Evolutionary conservation across 805 yeast genomes (phyloP).

Genomic region (Kluyveromyces aestuarii): DNA sequence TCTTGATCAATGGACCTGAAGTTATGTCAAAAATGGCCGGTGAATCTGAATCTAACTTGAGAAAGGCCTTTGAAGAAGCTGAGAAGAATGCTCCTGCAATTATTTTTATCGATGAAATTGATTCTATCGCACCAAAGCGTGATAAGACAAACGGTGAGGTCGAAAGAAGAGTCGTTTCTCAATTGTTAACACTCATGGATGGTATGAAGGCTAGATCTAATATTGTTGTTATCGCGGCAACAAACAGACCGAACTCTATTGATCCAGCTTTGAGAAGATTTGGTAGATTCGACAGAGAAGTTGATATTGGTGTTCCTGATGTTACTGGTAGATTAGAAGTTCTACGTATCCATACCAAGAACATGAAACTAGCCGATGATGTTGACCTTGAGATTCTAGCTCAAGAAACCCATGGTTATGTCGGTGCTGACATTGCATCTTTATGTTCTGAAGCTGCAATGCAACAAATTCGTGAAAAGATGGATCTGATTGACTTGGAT

Average conservation of each 20-base stretch:
- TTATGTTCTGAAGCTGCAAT: slow-evolving; percentile 99
- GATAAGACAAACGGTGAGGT: slow-evolving; percentile 99
- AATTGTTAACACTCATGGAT: slow-evolving; percentile 94
- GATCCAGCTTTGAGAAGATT: slow-evolving; percentile 81
- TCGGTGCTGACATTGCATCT: slow-evolving; percentile 98
- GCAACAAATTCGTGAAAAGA: slow-evolving; percentile 99
- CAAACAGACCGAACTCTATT: slow-evolving; percentile 65
- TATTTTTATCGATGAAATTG: slow-evolving; percentile 96
- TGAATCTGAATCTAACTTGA: slow-evolving; percentile 92
- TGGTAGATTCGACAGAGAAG: slow-evolving; percentile 85
- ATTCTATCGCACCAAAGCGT: slow-evolving; percentile 98
- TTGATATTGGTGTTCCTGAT: slow-evolving; percentile 92
- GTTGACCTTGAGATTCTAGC: slow-evolving; percentile 96
- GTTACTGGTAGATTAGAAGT: slow-evolving; percentile 98
- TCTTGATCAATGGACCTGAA: slow-evolving; percentile 97
- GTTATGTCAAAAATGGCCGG: slow-evolving; percentile 99
- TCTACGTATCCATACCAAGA: slow-evolving; percentile 93
- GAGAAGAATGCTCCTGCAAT: slow-evolving; percentile 98
- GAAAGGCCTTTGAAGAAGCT: slow-evolving; percentile 98
- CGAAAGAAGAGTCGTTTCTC: slow-evolving; percentile 98
- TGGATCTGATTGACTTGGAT: slow-evolving; percentile 93
- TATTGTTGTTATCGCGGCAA: slow-evolving; percentile 97
- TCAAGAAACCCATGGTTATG: slow-evolving; percentile 97
- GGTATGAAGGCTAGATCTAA: slow-evolving; percentile 99
- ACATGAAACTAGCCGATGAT: slow-evolving; percentile 92